Percentiles rank a stretch among this genome's conserved stretches.
Evolutionary conservation across 768 basidiomycete genomes (phyloP).

Genomic region (Termitomyces eurrhizus): DNA sequence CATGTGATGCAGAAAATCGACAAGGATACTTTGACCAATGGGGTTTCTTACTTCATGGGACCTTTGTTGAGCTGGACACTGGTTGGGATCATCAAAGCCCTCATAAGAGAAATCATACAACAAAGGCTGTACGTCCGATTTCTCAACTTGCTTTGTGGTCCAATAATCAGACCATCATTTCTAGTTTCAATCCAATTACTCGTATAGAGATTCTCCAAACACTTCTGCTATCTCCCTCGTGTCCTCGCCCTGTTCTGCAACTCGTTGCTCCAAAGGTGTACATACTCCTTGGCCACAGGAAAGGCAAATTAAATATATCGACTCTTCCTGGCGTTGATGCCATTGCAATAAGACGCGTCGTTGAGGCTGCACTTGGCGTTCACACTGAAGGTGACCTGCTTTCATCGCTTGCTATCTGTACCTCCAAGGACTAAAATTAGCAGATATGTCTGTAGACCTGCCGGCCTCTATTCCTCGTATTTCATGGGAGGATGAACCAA

Average conservation of each 20-base stretch:
- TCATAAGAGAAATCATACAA: constrained; percentile 61
- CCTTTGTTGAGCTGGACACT: constrained; percentile 78
- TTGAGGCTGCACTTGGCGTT: constrained; percentile 34
- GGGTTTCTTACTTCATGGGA: constrained; percentile 72
- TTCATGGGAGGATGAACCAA: constrained; percentile 51
- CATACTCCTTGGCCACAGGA: constrained; percentile 36
- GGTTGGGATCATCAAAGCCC: constrained; percentile 62
- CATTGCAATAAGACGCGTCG: constrained; percentile 33
- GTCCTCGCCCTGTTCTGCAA: constrained; percentile 62
- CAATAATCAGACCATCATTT: background rate
- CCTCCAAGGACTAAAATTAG: background rate
- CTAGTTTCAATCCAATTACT: constrained; percentile 27
- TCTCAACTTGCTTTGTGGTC: background rate
- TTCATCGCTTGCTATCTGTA: background rate
- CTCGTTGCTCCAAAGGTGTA: constrained; percentile 58
- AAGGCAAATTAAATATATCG: constrained; percentile 22
- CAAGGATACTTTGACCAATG: constrained; percentile 64
- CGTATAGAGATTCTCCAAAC: constrained; percentile 66
- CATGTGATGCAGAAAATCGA: constrained; percentile 55
- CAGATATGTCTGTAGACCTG: background rate
- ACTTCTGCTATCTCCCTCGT: constrained; percentile 57
- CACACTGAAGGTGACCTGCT: constrained; percentile 32
- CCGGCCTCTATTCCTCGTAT: constrained; percentile 22
- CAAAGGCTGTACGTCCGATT: constrained; percentile 38
- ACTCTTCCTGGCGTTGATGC: constrained; percentile 21